Base-by-base conservation (phyloP, 2,329 filamentous ascomycete species). In the Aspergillus puulaauensis region DNA sequence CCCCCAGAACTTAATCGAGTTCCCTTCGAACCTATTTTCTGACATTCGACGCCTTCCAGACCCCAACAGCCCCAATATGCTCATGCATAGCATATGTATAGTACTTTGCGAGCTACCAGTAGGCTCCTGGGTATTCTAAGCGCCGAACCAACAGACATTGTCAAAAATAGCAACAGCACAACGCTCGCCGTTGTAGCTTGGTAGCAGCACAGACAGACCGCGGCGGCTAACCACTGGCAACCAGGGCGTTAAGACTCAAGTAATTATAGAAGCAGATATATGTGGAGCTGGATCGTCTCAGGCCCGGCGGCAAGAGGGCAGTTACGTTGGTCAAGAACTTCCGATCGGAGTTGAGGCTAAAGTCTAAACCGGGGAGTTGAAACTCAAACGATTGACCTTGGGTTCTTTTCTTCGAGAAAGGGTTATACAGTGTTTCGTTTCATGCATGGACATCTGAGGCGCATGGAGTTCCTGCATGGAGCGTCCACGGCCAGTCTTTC, bases 191-290 rank as follows among this genome's bases (percentile, higher is more conserved):
- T 50, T 39, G 17, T 24, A 19, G 33, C 35, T 37, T 37, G 35
- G 6, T n/a, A 37, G 35, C 35, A 37, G 35, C 35, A n/a, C 6
- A n/a, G 35, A 3, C 35, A 37, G 15, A 37, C 35, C 14, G 15
- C 35, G 35, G 35, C 35, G 35, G 35, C 35, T 37, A 37, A n/a
- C 5, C 4, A 37, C 35, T 52, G 55, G 54, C 11, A 49, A 48
- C 11, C 4, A 8, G 27, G 19, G 17, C 40, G 40, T 37, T 12
- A 7, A 45, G 21, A 5, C 6, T 4, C 12, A 15, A 17, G 33
- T 24, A 51, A 46, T 46, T 51, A 51, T 52, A 46, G 39, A 47
- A 51, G 48, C 48, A 56, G 14, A 27, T n/a, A 19, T 11, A 17
- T 31, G 27, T 24, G 12, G 15, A 43, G 4, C 4, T 21, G 24